A percentile compares a stretch with the other conserved stretches of the same genome.
phyloP scores from a whole-genome alignment of 345 rosid species.

The Ailanthus altissimus region DNA sequence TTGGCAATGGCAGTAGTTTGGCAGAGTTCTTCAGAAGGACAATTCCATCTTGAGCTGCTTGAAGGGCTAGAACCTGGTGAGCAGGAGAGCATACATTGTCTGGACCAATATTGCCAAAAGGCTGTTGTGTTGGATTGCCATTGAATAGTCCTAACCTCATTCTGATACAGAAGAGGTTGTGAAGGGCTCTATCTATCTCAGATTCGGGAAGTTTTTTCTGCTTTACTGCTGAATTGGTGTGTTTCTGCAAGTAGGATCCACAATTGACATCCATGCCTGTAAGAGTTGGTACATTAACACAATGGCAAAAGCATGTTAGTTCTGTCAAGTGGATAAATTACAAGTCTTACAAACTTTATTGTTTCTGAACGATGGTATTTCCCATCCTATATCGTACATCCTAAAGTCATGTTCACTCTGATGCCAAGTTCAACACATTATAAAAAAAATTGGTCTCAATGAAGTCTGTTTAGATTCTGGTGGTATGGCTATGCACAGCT shows the following conservation, averaged over 20 bases:
- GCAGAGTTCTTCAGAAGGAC: constrained; percentile 75
- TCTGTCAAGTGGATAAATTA: background rate
- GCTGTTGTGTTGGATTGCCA: constrained; percentile 60
- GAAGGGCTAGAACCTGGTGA: constrained; percentile 81
- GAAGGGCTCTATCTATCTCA: constrained; percentile 68
- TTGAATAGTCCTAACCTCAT: constrained; percentile 90
- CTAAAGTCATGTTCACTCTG: background rate
- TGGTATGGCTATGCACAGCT: too few species aligned
- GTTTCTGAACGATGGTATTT: background rate
- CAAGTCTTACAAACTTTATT: background rate
- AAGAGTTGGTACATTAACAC: constrained; percentile 8
- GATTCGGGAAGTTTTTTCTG: constrained; percentile 61
- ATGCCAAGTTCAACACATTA: background rate
- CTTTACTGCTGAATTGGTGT: constrained; percentile 65
- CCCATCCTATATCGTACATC: background rate
- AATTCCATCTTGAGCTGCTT: constrained; percentile 82
- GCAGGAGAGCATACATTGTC: constrained; percentile 63
- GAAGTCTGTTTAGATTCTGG: too few species aligned
- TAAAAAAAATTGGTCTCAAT: background rate
- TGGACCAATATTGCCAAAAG: constrained; percentile 64
- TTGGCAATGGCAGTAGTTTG: constrained; percentile 61
- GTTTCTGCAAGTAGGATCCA: constrained; percentile 63
- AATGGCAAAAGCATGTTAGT: background rate
- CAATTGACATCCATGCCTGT: constrained; percentile 93
- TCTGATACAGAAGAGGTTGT: constrained; percentile 72